Conservation (phyloP, 768 basidiomycete species). For the Clavulina sp. region DNA sequence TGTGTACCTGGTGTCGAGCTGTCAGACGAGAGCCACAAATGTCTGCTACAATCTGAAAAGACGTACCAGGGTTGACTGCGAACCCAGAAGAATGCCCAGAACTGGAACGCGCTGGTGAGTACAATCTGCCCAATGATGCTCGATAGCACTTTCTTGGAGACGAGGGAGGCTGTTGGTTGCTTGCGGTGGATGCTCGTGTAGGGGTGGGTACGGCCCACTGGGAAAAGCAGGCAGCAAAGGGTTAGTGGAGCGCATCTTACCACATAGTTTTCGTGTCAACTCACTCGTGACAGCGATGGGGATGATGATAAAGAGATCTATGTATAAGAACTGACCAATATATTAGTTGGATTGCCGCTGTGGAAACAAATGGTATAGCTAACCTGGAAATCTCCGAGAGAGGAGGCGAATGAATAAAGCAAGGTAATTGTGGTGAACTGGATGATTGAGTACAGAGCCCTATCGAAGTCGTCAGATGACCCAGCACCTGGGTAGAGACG, state of each 20-base stretch:
- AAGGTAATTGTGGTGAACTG: conserved; percentile 97
- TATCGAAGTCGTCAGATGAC: conserved; percentile 20
- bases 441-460: conserved; percentile 96
- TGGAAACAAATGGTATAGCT: conserved; percentile 11
- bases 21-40: neutral
- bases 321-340: conserved; percentile 67
- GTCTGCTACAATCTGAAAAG: neutral
- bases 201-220: conserved; percentile 91
- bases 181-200: conserved; percentile 75
- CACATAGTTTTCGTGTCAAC: conserved; percentile 19
- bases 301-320: conserved; percentile 95
- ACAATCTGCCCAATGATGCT: conserved; percentile 88
- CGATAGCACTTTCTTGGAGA: conserved; percentile 85
- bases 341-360: neutral
- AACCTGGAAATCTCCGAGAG: conserved; percentile 91
- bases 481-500: neutral
- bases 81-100: conserved; percentile 84
- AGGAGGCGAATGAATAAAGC: conserved; percentile 90
- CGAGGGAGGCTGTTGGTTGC: conserved; percentile 85
- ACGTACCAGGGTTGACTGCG: conserved; percentile 65
- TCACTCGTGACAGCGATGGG: conserved; percentile 90
- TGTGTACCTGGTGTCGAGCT: conserved; percentile 57
- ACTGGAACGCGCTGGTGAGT: conserved; percentile 65
- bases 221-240: neutral
- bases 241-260: neutral